Percentiles rank a stretch among this genome's conserved stretches.
Conservation (phyloP, 257 asterid species). For the Leonotis leonurus region DNA sequence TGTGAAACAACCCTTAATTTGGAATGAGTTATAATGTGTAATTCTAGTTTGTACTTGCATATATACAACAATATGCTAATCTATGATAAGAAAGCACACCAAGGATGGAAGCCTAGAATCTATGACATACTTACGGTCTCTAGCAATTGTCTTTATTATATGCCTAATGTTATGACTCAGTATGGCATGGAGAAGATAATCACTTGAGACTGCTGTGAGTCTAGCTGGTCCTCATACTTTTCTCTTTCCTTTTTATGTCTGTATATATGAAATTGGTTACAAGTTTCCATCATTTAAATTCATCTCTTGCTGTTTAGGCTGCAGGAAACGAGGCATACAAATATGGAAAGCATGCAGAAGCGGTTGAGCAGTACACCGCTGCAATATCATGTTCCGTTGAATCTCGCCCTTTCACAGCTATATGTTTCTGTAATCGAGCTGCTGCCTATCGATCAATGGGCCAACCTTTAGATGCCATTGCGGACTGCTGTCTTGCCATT, state of each 20-base stretch:
- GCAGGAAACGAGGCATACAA: constrained; percentile 96
- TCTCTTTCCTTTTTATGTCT: neutral
- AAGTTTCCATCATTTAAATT: constrained; percentile 4
- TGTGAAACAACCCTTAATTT: too few relatives aligned
- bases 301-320: constrained; percentile 35
- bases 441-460: constrained; percentile 89
- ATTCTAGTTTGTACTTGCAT: neutral
- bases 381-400: constrained; percentile 76
- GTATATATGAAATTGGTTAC: constrained; percentile 6
- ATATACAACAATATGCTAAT: neutral
- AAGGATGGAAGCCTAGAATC: neutral
- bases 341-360: constrained; percentile 71
- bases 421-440: constrained; percentile 93
- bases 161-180: neutral
- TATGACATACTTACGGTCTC: neutral
- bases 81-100: neutral
- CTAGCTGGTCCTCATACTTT: neutral
- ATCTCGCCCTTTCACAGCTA: constrained; percentile 89
- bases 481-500: constrained; percentile 91
- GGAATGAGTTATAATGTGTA: neutral
- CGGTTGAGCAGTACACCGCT: constrained; percentile 82
- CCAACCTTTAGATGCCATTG: constrained; percentile 81
- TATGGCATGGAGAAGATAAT: neutral
- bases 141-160: neutral
- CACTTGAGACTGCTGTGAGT: neutral